Base-by-base conservation (phyloP, 2,329 filamentous ascomycete species). In the Hypoxylon sp. region DNA sequence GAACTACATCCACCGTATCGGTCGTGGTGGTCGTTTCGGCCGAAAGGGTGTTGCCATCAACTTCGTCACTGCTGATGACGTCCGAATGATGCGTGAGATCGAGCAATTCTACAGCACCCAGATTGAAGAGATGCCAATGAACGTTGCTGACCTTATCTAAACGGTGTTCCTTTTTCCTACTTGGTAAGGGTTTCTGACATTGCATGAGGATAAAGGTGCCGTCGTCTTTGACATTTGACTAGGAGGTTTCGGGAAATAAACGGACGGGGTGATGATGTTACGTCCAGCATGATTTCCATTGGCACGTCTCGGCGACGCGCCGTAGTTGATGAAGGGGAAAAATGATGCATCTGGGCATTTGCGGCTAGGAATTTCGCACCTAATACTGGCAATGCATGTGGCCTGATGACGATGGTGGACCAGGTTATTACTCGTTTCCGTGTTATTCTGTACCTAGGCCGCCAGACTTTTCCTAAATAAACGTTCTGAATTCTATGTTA, bases 31-130 rank as follows among this genome's bases (percentile, higher is more conserved):
- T 85, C 94, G 96, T 87, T 99, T 99, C 87, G 96, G 96, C 83
- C 94, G 96, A 83, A 99, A 99, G 91, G 96, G 96, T 91, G 96
- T 99, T 82, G 96, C 96, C 78, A 99, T 99, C 89, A 99, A 99
- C 93, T 99, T 99, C 82, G 96, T 99, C 81, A 98, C 95, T 69
- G 93, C 94, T 77, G 96, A 99, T 74, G 96, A 99, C 84, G 96
- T 99, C 78, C 94, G 95, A 83, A 98, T 99, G 93, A 96, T 99
- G 93, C 90, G 96, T 82, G 96, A 99, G 84, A 99, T 99, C 77
- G 96, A 99, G 84, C 93, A 97, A 86, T 99, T 98, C 89, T 99
- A 99, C 91, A 97, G 93, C 89, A 99, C 96, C 82, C 96, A 99
- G 87, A 98, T 99, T 75, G 96, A 99, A 86, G 96, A 99, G 89